phyloP scores from a whole-genome alignment of 306 rosid species.

The Rosa rugosa region DNA sequence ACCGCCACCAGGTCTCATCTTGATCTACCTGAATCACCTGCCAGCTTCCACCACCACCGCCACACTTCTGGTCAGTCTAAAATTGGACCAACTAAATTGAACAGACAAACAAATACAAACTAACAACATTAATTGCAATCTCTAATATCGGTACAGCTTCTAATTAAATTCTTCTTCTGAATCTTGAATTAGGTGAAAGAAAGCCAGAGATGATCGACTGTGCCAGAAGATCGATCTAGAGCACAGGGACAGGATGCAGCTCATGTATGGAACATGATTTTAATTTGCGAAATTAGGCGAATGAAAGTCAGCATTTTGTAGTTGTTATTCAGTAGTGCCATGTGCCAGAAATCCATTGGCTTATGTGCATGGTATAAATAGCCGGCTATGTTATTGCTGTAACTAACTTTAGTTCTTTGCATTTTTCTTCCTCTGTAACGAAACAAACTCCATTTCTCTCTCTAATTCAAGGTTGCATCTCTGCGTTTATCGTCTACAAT shows the following conservation, averaged over 20 bases:
- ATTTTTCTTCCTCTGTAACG: too few relatives aligned
- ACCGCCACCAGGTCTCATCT: slow-evolving; percentile 17
- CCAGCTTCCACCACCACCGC: slow-evolving; percentile 20
- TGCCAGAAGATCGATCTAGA: not conserved
- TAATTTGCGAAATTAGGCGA: not conserved
- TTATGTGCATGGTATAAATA: too few relatives aligned
- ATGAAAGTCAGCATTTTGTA: too few relatives aligned
- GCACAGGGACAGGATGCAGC: not conserved
- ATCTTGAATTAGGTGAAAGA: not conserved
- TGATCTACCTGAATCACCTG: slow-evolving; percentile 9
- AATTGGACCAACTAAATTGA: not conserved
- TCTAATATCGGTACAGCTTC: not conserved
- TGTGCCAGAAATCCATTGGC: too few relatives aligned
- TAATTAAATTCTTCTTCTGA: not conserved
- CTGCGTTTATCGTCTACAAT: too few relatives aligned
- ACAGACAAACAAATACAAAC: not conserved
- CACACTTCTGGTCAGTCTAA: slow-evolving; percentile 30
- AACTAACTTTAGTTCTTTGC: too few relatives aligned
- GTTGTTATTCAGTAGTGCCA: too few relatives aligned
- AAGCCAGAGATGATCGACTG: not conserved
- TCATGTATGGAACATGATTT: not conserved
- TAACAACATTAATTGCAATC: not conserved
- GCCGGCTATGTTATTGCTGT: too few relatives aligned
- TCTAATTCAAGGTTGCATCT: too few relatives aligned
- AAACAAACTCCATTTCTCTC: too few relatives aligned